A percentile compares a stretch with the other conserved stretches of the same genome.
Conservation (phyloP, 371 early-diverging fungal genomes). For the Mortierella sp. region DNA sequence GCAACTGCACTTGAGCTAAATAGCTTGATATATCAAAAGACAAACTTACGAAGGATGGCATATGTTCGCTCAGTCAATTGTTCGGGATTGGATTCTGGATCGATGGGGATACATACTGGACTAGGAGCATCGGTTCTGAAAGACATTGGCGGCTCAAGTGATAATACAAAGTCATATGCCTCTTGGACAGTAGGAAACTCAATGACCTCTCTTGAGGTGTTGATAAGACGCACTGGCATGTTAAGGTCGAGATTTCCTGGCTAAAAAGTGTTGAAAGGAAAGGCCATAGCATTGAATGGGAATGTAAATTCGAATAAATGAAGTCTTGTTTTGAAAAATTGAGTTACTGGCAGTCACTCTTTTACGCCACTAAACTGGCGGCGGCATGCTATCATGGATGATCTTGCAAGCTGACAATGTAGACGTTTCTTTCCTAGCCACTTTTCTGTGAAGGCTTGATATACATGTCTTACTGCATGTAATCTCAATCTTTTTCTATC, state of each 20-base stretch:
- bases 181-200: conserved; percentile 48
- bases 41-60: conserved; percentile 51
- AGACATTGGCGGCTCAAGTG: conserved; percentile 52
- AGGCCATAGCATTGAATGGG: neutral
- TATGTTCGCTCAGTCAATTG: conserved; percentile 46
- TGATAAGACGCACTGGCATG: conserved; percentile 51
- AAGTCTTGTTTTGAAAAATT: neutral
- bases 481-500: no score
- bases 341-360: neutral
- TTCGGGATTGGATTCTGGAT: conserved; percentile 46
- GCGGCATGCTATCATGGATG: no score
- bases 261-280: neutral
- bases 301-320: neutral
- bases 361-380: neutral
- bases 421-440: no score
- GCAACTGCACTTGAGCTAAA: no score
- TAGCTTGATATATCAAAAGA: neutral
- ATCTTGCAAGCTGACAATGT: no score
- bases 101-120: conserved; percentile 52
- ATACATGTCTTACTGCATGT: no score
- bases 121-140: conserved; percentile 53
- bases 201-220: conserved; percentile 50
- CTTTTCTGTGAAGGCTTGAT: no score
- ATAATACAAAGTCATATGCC: conserved; percentile 50
- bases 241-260: neutral